Conservation (phyloP, 2,329 filamentous ascomycete species). For the Dothidotthia symphoricarpi region DNA sequence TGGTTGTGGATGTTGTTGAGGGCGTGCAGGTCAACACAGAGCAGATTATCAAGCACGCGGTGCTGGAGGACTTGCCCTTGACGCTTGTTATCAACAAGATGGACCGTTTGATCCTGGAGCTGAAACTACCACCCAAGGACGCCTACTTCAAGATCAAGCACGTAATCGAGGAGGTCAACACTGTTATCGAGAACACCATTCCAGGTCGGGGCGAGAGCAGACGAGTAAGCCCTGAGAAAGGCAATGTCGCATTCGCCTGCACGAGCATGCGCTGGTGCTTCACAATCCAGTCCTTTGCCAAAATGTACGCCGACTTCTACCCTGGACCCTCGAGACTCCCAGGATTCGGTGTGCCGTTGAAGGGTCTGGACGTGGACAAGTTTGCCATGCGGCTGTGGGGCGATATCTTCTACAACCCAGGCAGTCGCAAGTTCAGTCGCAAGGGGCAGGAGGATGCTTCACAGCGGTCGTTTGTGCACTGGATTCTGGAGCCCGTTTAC, state of each 20-base stretch:
- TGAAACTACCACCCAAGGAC: conserved; percentile 90
- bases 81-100: conserved; percentile 96
- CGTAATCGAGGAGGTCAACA: conserved; percentile 98
- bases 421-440: conserved; percentile 84
- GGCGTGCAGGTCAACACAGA: conserved; percentile 99
- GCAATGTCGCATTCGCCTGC: conserved; percentile 96
- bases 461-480: conserved; percentile 87
- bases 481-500: conserved; percentile 94
- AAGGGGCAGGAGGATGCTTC: conserved; percentile 79
- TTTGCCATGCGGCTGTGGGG: conserved; percentile 90
- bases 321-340: conserved; percentile 52
- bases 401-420: conserved; percentile 92
- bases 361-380: conserved; percentile 68
- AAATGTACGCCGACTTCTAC: conserved; percentile 92
- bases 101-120: conserved; percentile 88
- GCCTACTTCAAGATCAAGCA: conserved; percentile 99
- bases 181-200: conserved; percentile 81
- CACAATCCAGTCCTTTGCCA: conserved; percentile 87
- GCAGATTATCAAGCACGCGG: conserved; percentile 93
- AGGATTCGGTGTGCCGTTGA: conserved; percentile 37
- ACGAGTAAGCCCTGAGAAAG: conserved; percentile 90
- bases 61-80: conserved; percentile 83
- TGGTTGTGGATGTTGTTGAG: conserved; percentile 95
- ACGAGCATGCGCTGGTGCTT: conserved; percentile 96
- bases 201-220: conserved; percentile 76